These are phyloP conservation scores for Bassia scoparia DNA, from an alignment of 148 eudicot species.

Conservation along the genomic window DNA sequence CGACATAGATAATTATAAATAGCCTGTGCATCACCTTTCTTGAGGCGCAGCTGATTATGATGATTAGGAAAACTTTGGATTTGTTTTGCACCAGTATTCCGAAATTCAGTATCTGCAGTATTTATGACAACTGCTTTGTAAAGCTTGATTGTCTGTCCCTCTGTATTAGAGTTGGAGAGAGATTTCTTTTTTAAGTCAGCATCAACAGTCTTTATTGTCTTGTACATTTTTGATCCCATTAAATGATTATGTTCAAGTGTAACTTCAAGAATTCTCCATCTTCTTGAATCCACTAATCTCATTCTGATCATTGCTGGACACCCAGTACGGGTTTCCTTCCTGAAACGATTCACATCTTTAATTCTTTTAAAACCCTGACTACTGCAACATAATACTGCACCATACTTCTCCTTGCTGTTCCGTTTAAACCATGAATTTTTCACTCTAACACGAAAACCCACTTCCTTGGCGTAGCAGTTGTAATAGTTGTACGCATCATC, in stretches of 20 bases:
- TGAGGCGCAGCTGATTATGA: conserved; percentile 46
- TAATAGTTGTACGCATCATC: conserved; percentile 87
- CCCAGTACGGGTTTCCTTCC: conserved; percentile 83
- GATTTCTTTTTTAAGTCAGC: conserved; percentile 39
- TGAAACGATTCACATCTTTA: conserved; percentile 58
- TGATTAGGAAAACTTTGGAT: conserved; percentile 31
- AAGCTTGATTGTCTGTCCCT: conserved; percentile 49
- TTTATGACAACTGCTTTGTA: conserved; percentile 66
- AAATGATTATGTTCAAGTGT: conserved; percentile 63
- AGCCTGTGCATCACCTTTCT: conserved; percentile 65
- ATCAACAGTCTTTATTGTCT: conserved; percentile 43
- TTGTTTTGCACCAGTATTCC: conserved; percentile 35
- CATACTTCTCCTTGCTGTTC: conserved; percentile 74
- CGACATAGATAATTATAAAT: conserved; percentile 68
- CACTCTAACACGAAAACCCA: conserved; percentile 73
- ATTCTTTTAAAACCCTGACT: conserved; percentile 78
- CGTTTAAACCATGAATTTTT: conserved; percentile 88
- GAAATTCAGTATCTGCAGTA: conserved; percentile 33
- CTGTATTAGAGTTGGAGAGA: conserved; percentile 33
- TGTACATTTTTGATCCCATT: conserved; percentile 43
- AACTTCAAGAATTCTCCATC: conserved; percentile 73
- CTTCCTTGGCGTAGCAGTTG: conserved; percentile 68
- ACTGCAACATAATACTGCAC: conserved; percentile 91
- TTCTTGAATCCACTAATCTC: conserved; percentile 57
- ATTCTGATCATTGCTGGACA: conserved; percentile 72